Conservation (phyloP, 169 alveolate genomes). For the Theileria orientalis region DNA sequence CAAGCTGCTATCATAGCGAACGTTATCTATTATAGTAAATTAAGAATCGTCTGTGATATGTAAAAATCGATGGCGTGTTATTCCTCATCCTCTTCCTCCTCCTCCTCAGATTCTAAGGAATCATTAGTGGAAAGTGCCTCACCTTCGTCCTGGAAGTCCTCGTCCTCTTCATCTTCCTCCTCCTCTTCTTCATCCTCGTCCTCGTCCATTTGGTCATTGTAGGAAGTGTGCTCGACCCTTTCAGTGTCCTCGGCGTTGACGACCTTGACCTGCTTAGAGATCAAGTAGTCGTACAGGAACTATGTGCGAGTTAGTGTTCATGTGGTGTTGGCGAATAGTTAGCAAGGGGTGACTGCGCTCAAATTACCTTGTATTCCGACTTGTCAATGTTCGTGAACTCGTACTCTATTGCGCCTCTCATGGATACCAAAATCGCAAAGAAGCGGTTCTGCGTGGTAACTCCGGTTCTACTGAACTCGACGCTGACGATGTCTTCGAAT, state of each 20-base stretch:
- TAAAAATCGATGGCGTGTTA: too few species aligned
- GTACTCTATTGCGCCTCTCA: conserved; percentile 85
- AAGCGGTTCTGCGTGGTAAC: conserved; percentile 89
- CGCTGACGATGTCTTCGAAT: conserved; percentile 89
- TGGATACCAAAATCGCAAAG: conserved; percentile 88
- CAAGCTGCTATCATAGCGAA: too few species aligned
- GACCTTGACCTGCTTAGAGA: conserved; percentile 73
- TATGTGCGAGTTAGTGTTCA: not conserved
- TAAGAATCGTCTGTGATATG: too few species aligned
- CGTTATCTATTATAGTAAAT: too few species aligned
- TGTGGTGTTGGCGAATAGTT: conserved; percentile 48
- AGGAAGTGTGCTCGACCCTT: conserved; percentile 35
- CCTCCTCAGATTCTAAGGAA: conserved; percentile 55
- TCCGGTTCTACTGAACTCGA: conserved; percentile 92
- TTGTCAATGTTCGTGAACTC: conserved; percentile 92
- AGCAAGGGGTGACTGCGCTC: conserved; percentile 72
- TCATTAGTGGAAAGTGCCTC: not conserved
- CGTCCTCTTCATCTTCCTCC: conserved; percentile 79
- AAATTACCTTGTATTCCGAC: conserved; percentile 82
- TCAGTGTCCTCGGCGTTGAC: conserved; percentile 79
- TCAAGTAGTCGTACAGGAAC: conserved; percentile 73
- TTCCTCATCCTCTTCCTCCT: conserved; percentile 17
- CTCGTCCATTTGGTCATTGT: conserved; percentile 75
- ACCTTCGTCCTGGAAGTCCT: conserved; percentile 73
- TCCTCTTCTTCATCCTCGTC: conserved; percentile 86